Base-by-base conservation (phyloP, 192 early-diverging fungal genomes). In the Oehlia diaphana region DNA sequence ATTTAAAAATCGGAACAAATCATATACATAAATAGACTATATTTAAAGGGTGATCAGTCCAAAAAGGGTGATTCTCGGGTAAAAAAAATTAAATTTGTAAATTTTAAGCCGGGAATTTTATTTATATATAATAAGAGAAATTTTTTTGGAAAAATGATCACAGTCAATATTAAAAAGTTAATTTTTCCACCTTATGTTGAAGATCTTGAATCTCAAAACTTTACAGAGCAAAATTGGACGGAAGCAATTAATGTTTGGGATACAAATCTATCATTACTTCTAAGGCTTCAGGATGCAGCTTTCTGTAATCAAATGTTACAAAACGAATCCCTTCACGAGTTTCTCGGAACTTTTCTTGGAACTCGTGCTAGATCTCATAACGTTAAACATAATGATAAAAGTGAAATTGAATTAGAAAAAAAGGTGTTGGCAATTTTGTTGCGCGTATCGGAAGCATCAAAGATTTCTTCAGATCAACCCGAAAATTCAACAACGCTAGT, bases 241-340 rank as follows among this genome's bases (percentile, higher is more conserved):
- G 63, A 76, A 23, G 84, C 84, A 2, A 80, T 83, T 79, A 75
- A 82, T 63, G 69, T 81, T 71, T 85, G 84, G 84, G 79, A 83
- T 58, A 66, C 82, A 53, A 79, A 64, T 33, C 82, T 85, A 44
- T 81, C 76, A 28, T 70, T 61, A 42, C 47, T 81, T 37, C 82
- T 85, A 53, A 78, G 77, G 42, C 73, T 39, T 66, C 82, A 82
- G 63, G 75, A 50, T 19, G 72, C 74, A 31, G 35, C 63, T n/a
- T 85, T 85, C 44, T 75, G 78, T 72, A 61, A 53, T 2, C 79
- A 83, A 44, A 69, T 85, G 0, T 44, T 83, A 9, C 49, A 58
- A 10, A 83, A 85, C 58, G 14, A 28, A 1, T 50, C 63, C 9
- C 80, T 85, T 33, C 63, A 66, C 49, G 23, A 63, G 19, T 85